Base-by-base conservation (phyloP, 805 yeast genomes). In the Komagataella pseudopastoris region DNA sequence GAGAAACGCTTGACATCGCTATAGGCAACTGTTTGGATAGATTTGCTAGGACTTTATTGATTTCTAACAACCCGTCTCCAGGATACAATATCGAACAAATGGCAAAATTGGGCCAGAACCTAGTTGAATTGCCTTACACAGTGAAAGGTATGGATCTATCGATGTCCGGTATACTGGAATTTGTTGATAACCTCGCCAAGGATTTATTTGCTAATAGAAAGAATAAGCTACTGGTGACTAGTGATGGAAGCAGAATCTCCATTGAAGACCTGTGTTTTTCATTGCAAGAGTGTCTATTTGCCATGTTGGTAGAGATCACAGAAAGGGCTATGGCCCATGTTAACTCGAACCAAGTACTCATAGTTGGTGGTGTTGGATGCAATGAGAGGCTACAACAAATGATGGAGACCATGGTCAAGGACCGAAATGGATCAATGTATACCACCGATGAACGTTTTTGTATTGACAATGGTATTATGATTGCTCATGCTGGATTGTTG, bases 281-380 rank as follows among this genome's bases (percentile, higher is more conserved):
- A 6, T 70, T 93, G 56, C 99, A 93, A 62, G 99, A 93, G 61
- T 85, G 88, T 43, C 69, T 93, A 24, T 93, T 86, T 65, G 89
- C 97, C 8, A 93, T 93, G 99, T 75, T 93, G 54, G 97, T 93
- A 16, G 99, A 93, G 65, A 93, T 93, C 58, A 93, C 99, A 0
- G 99, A 93, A 63, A 74, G 99, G 45, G 99, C 99, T 2, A 86
- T 93, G 95, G 99, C 99, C 0, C 99, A 93, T 62, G 98, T 91
- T 3, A 82, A 83, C 58, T 77, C 95, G 3, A 77, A 78, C 54
- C 96, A 90, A 63, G 99, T 93, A 17, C 71, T 93, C 49, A 88
- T 93, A 50, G 99, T 93, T 2, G 99, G 99, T 10, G 99, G 99
- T 22, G 99, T 93, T n/a, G 99, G 99, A 0, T 88, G 96, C 58